Conservation (phyloP, 2,329 filamentous ascomycete species). For the Curvularia hawaiiensis region DNA sequence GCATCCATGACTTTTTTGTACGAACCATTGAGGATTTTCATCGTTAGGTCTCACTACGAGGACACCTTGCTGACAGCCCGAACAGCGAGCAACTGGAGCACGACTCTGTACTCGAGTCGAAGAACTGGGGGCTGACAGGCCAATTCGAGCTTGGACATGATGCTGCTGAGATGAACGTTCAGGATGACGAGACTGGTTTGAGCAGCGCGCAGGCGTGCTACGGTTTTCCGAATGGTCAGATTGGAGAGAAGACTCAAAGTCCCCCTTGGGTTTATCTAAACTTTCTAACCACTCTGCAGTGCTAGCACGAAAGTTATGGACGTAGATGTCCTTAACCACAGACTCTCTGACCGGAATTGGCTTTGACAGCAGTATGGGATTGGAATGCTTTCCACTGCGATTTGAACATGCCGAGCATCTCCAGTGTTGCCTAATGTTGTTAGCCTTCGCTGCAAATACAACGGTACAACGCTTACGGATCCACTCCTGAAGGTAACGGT, state of each 20-base stretch:
- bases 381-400: background rate
- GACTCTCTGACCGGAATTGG: background rate
- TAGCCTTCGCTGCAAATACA: slow-evolving; percentile 3
- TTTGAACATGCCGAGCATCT: slow-evolving; percentile 22
- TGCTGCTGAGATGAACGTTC: background rate
- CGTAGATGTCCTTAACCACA: slow-evolving; percentile 2
- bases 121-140: background rate
- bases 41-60: slow-evolving; percentile 3
- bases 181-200: slow-evolving; percentile 10
- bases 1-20: background rate
- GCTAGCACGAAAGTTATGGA: background rate
- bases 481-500: slow-evolving; percentile 10
- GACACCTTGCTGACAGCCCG: slow-evolving; percentile 17
- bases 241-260: background rate
- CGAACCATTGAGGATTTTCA: slow-evolving; percentile 18
- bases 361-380: background rate
- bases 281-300: background rate
- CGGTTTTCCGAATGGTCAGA: slow-evolving; percentile 16
- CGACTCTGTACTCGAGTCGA: background rate
- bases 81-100: slow-evolving; percentile 14
- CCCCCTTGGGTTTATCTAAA: background rate
- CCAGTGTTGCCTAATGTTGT: slow-evolving; percentile 18
- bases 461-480: slow-evolving; percentile 14
- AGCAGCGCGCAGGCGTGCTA: slow-evolving; percentile 24
- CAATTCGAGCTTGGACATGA: background rate